A percentile compares a stretch with the other conserved stretches of the same genome.
Evolutionary conservation across 2,329 filamentous ascomycete species (phyloP).

Genomic region (Colletotrichum lini): DNA sequence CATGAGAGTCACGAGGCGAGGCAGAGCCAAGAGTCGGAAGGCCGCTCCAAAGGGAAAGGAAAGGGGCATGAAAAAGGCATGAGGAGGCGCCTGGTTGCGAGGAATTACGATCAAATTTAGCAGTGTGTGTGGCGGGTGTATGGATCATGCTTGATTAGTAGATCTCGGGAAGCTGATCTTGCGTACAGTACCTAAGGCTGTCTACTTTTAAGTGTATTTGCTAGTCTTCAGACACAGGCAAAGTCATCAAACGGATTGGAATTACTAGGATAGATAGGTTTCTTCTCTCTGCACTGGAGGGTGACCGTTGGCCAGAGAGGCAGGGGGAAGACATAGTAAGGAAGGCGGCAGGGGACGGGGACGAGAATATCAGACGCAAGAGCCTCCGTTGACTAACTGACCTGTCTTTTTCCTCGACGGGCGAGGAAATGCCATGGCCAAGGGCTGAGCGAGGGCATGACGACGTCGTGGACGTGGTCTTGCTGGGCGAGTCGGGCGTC

Average conservation of each 20-base stretch:
- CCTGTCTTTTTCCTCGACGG: neutral
- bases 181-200: neutral
- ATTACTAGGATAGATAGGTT: neutral
- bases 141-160: neutral
- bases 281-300: neutral
- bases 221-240: too few relatives aligned
- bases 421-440: conserved; percentile 8
- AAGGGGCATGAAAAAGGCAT: neutral
- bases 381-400: conserved; percentile 9
- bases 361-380: conserved; percentile 35
- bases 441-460: conserved; percentile 7
- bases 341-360: neutral
- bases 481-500: conserved; percentile 15
- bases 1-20: neutral
- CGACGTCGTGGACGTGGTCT: neutral
- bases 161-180: conserved; percentile 32
- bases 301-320: conserved; percentile 3
- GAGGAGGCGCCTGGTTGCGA: neutral
- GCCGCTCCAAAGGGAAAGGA: neutral
- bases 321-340: neutral
- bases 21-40: neutral
- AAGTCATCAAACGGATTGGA: neutral
- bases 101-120: neutral
- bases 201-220: neutral
- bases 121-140: neutral